Evolutionary conservation across 371 early-diverging fungal species (phyloP).

Genomic region (Mucor irregularis): DNA sequence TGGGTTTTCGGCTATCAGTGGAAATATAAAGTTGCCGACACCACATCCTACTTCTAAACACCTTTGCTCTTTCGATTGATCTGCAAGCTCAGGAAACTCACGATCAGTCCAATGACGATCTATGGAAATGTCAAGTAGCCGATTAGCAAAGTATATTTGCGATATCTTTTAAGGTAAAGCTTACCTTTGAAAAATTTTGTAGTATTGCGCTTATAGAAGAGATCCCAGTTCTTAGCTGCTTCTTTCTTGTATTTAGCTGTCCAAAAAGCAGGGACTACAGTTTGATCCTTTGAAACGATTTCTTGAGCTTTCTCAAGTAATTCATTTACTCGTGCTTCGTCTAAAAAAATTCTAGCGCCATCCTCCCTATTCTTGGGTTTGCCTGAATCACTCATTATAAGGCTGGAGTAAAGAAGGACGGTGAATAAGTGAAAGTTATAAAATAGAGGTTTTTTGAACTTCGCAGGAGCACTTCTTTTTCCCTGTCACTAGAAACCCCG

Average conservation of each 20-base stretch:
- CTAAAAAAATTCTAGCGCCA: constrained; percentile 30
- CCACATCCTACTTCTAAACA: constrained; percentile 91
- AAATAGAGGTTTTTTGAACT: background rate
- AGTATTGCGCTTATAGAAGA: constrained; percentile 90
- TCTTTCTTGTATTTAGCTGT: constrained; percentile 80
- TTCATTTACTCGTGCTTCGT: constrained; percentile 39
- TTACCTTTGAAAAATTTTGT: constrained; percentile 87
- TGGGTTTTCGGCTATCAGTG: constrained; percentile 77
- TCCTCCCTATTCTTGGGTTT: constrained; percentile 3
- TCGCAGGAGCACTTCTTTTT: background rate
- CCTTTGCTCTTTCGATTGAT: constrained; percentile 27
- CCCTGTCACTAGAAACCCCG: too few relatives aligned
- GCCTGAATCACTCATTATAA: constrained; percentile 1
- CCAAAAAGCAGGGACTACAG: constrained; percentile 76
- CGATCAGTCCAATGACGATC: constrained; percentile 95
- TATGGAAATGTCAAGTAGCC: background rate
- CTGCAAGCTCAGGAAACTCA: constrained; percentile 86
- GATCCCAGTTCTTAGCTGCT: constrained; percentile 84
- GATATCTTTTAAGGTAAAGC: background rate
- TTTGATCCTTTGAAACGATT: constrained; percentile 66
- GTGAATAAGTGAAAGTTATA: background rate
- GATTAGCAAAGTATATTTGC: too few relatives aligned
- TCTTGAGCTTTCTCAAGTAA: constrained; percentile 61
- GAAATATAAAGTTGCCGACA: constrained; percentile 96
- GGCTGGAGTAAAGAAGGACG: too few relatives aligned